Base-by-base conservation (phyloP, 2,329 filamentous ascomycete genomes). In the Calonectria leucothoes region DNA sequence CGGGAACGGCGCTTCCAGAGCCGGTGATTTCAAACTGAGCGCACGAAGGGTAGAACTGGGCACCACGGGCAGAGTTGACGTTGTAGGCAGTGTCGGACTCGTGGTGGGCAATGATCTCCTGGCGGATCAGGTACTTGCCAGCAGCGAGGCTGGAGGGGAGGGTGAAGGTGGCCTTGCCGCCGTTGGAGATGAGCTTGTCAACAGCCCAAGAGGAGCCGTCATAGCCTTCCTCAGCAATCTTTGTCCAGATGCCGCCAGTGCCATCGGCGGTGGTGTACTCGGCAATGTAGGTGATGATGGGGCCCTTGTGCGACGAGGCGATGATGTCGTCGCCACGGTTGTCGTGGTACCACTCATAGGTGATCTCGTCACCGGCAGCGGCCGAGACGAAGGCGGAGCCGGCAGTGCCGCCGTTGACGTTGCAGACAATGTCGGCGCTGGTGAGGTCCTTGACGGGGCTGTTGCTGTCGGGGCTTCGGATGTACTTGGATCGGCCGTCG, bases 21-120 rank as follows among this genome's bases (percentile, higher is more conserved):
- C 90, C 90, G 39, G 88, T 89, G 75, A 93, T 84, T 80, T 91
- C 87, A 75, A 93, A 80, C 85, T 93, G 92, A 78, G 91, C 85
- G 82, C 92, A 90, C 75, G 88, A 86, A 70, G 89, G 88, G 83
- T 90, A 90, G 82, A 89, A 89, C 77, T 81, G 79, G 51, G 79
- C 79, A 66, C 79, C 79, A 75, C 88, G 83, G 68, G 80, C 80
- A 12, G 80, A 71, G 80, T 84, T 80, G 37, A 63, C 64, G 55
- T 75, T 69, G 78, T 74, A 82, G 68, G 80, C 72, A 31, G 83
- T 80, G 3, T 82, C 82, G 42, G 87, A 85, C 76, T 86, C 85
- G 83, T 90, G 89, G 61, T 86, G 87, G 65, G 84, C 89, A 71
- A 90, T 89, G 80, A 89, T 89, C 82, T 90, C 89, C 80, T 90